Conservation (phyloP, 1,284 basidiomycete genomes). For the Tilletia caries region DNA sequence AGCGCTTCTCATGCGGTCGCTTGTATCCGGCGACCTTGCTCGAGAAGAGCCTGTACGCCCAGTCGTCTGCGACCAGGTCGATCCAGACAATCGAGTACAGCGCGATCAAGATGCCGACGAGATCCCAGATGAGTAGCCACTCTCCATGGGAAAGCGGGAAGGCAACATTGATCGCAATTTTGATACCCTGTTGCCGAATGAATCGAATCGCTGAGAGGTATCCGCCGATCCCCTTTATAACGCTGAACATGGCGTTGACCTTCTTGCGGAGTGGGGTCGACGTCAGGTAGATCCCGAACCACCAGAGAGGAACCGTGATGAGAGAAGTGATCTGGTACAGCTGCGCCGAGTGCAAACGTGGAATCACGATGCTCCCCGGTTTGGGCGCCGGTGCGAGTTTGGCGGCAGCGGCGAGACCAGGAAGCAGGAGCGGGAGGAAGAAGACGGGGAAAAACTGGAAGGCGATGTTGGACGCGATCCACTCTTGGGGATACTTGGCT, state of each 20-base stretch:
- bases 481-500: neutral
- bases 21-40: neutral
- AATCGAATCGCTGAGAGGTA: neutral
- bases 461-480: conserved; percentile 13
- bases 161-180: neutral
- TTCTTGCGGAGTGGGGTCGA: neutral
- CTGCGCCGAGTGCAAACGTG: neutral
- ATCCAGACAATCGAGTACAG: neutral
- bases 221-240: neutral
- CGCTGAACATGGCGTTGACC: neutral
- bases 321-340: neutral
- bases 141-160: conserved; percentile 4
- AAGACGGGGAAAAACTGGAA: conserved; percentile 14
- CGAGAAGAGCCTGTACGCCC: neutral
- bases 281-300: neutral
- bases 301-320: neutral
- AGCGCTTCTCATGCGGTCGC: neutral
- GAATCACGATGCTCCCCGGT: neutral
- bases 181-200: neutral
- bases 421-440: conserved; percentile 1
- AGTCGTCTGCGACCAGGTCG: conserved; percentile 1
- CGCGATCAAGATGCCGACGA: conserved; percentile 7
- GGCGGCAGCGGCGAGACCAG: neutral
- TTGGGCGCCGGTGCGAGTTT: neutral
- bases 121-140: conserved; percentile 13